Evolutionary conservation across 371 early-diverging fungal genomes (phyloP), one percentile per base, ranked within the genome.

Genomic region (Apophysomyces sp.): DNA sequence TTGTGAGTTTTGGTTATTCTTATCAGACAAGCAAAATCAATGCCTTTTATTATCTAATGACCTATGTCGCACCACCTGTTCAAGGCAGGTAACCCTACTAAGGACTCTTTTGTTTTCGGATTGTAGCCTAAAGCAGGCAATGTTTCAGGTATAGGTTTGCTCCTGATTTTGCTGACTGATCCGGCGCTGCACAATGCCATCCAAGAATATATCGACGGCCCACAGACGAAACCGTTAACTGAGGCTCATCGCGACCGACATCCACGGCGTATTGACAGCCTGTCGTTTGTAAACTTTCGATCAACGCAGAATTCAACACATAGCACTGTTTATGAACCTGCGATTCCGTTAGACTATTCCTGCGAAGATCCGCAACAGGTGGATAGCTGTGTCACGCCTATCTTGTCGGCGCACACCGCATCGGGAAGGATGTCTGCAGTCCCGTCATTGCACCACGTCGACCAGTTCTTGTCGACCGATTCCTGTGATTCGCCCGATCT

Each of bases 11-110:
- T 31, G 12, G 34, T 0, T 21, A 51, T 26, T 26, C 58, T 36
- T 63, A 52, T 18, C 44, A 27, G 1, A 52, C 21, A 13, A 36
- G 54, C n/a, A 28, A 28, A 21, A 29, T 57, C n/a, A 27, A 53
- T 11, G 52, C 63, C 16, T 63, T 63, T 30, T 44, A 51, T 31
- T 16, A 40, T 21, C 29, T 63, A 26, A 63, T 63, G 63, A 28
- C 58, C 12, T 52, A 52, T 9, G 31, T 57, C 2, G 32, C 51
- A 26, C 36, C 57, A 12, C 58, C 63, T 21, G 36, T 58, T 24
- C 63, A 63, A 52, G 63, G 63, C 54, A 51, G 44, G 34, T 32
- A 44, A 18, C 28, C 40, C 27, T 0, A 4, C 8, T n/a, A 13
- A 27, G 27, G 28, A n/a, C n/a, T n/a, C n/a, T n/a, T n/a, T 12